Percentiles rank a stretch among this genome's conserved stretches.
Evolutionary conservation across 1,139 yeast genomes (phyloP).

Genomic region (Yamadazyma songkhlaensis): DNA sequence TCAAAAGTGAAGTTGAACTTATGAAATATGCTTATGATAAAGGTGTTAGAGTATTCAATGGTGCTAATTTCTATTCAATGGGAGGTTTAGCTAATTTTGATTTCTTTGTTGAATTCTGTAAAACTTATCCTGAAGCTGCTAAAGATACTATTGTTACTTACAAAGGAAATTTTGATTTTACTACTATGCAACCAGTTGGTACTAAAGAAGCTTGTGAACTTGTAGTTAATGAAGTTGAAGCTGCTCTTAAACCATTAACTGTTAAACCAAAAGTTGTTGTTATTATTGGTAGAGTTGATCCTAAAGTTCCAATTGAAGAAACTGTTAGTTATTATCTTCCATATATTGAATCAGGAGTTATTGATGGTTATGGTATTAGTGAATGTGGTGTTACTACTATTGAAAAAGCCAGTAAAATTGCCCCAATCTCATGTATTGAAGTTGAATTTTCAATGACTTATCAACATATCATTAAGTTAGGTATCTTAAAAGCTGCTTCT

Average conservation of each 20-base stretch:
- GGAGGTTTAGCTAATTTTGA: conserved; percentile 49
- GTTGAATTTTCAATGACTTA: conserved; percentile 68
- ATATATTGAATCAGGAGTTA: conserved; percentile 48
- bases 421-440: conserved; percentile 64
- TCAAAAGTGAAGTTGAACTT: conserved; percentile 44
- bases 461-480: conserved; percentile 55
- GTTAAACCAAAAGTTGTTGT: conserved; percentile 48
- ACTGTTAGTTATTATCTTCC: conserved; percentile 49
- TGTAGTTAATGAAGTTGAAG: conserved; percentile 49
- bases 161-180: conserved; percentile 54
- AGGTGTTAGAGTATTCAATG: conserved; percentile 54
- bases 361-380: conserved; percentile 66
- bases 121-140: conserved; percentile 18
- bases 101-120: conserved; percentile 27
- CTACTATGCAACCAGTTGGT: conserved; percentile 44
- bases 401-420: conserved; percentile 43
- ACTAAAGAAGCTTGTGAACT: conserved; percentile 40
- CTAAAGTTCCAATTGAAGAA: conserved; percentile 42
- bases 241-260: conserved; percentile 35
- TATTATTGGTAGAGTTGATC: conserved; percentile 68
- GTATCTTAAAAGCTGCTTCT: conserved; percentile 50
- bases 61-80: conserved; percentile 69
- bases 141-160: conserved; percentile 55
- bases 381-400: conserved; percentile 65
- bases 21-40: conserved; percentile 37